Conservation (phyloP, 1,284 basidiomycete species). For the Cutaneotrichosporon spelunceum region DNA sequence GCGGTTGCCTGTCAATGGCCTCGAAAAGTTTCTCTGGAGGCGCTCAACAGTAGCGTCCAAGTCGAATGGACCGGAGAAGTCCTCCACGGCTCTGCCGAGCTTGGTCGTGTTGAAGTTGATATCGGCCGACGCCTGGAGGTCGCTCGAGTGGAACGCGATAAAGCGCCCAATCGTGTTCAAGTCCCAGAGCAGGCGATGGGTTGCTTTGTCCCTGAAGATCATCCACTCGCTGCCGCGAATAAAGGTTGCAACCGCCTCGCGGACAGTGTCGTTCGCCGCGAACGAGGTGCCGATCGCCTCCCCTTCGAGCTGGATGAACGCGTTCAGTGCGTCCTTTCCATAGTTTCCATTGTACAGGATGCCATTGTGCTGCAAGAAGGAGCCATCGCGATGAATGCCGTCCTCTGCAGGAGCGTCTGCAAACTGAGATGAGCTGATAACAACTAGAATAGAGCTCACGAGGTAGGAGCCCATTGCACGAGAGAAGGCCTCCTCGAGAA, state of each 20-base stretch:
- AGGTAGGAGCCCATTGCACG: conserved; percentile 23
- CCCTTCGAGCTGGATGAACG: conserved; percentile 36
- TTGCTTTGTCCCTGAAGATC: conserved; percentile 61
- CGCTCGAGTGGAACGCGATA: conserved; percentile 61
- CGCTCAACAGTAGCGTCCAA: conserved; percentile 54
- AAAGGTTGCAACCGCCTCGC: conserved; percentile 56
- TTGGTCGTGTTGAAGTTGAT: conserved; percentile 61
- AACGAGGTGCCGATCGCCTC: conserved; percentile 58
- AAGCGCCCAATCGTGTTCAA: conserved; percentile 60
- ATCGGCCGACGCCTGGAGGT: conserved; percentile 60
- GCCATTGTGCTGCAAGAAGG: conserved; percentile 62
- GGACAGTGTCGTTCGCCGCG: conserved; percentile 52
- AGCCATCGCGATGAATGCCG: conserved; percentile 63
- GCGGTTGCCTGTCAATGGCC: conserved; percentile 59
- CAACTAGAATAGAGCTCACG: neutral
- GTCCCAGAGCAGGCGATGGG: conserved; percentile 39
- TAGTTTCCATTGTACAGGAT: conserved; percentile 64
- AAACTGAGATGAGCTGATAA: neutral
- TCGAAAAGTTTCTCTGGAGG: conserved; percentile 47
- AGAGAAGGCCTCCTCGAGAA: conserved; percentile 25
- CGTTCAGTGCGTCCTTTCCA: conserved; percentile 55
- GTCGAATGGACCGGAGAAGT: conserved; percentile 48
- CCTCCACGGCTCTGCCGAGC: conserved; percentile 42
- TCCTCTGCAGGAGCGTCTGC: conserved; percentile 51
- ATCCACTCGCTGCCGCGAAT: conserved; percentile 63